These are phyloP conservation scores for Ceratopteris richardii DNA, from an alignment of 75 land plant species.

Conservation along the genomic window DNA sequence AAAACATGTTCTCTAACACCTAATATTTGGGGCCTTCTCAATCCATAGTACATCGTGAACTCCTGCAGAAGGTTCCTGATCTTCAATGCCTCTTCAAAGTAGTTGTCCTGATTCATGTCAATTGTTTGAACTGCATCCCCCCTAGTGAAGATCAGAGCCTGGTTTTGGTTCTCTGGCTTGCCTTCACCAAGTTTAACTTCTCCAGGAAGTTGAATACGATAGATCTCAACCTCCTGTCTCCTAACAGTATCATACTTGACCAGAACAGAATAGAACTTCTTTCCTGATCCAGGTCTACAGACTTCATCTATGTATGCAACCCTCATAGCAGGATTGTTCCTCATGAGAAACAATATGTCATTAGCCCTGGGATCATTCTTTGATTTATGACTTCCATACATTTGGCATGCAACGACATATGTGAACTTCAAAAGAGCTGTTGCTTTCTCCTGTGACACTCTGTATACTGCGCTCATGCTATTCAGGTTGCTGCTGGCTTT, in stretches of 20 bases:
- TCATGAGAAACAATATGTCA: conserved; percentile 28
- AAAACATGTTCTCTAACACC: conserved; percentile 39
- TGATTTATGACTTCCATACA: conserved; percentile 28
- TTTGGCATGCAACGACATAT: conserved; percentile 37
- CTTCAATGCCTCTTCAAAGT: conserved; percentile 37
- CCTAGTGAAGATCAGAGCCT: conserved; percentile 34
- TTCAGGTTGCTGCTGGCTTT: conserved; percentile 29
- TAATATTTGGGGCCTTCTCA: conserved; percentile 27
- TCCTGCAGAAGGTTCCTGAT: conserved; percentile 34
- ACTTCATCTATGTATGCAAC: conserved; percentile 32
- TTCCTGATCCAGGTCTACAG: background rate
- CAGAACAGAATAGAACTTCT: conserved; percentile 24
- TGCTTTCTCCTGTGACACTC: conserved; percentile 29
- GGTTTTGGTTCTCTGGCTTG: conserved; percentile 40
- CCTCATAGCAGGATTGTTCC: conserved; percentile 15
- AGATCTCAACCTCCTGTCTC: conserved; percentile 28
- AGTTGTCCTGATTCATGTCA: conserved; percentile 40
- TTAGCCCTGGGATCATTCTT: conserved; percentile 13
- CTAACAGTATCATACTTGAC: conserved; percentile 24
- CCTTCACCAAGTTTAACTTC: conserved; percentile 35
- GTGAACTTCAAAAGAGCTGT: conserved; percentile 31
- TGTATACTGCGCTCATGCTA: conserved; percentile 28
- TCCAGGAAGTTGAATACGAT: conserved; percentile 29
- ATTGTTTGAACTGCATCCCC: conserved; percentile 39
- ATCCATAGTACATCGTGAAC: conserved; percentile 25